Base-by-base conservation (phyloP, 345 rosid species). In the Eucalyptus cloeziana region DNA sequence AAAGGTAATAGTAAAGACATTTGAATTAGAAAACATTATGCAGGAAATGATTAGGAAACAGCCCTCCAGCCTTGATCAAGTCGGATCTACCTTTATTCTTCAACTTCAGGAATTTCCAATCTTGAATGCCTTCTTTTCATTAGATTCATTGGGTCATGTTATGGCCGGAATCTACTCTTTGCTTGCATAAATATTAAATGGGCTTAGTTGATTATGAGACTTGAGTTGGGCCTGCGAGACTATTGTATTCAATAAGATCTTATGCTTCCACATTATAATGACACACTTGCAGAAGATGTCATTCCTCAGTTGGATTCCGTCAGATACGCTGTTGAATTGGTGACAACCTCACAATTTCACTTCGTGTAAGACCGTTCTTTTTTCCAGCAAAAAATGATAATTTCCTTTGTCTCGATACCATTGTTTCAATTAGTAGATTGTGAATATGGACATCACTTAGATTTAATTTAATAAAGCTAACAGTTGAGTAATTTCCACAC, bases 261-360 rank as follows among this genome's bases (percentile, higher is more conserved):
- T 14, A n/a, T 14, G 40, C 76, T 64, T 33, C 76, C 76, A 15
- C 21, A 7, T n/a, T n/a, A 0, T 7, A n/a, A 6, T n/a, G 37
- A 64, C 0, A 3, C 71, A 14, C 3, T 64, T 64, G 76, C 8
- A 64, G 76, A 64, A 64, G 40, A 64, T n/a, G 5, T n/a, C 76
- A n/a, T 64, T 64, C 1, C 76, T 64, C 37, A 64, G 40, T 64
- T 0, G 5, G 31, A n/a, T 64, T 64, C 37, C 76, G 0, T 64
- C 2, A 0, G 76, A n/a, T 7, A 64, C 76, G 31, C 19, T 64
- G 76, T n/a, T 1, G 37, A 7, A 64, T 14, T 64, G 76, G 76
- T 0, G 0, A 64, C 40, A 60, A 60, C 76, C 76, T 64, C 76
- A 30, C 10, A n/a, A 64, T 64, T 64, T n/a, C 76, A n/a, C 33